Base-by-base conservation (phyloP, 306 rosid genomes). In the Pyrus communis region DNA sequence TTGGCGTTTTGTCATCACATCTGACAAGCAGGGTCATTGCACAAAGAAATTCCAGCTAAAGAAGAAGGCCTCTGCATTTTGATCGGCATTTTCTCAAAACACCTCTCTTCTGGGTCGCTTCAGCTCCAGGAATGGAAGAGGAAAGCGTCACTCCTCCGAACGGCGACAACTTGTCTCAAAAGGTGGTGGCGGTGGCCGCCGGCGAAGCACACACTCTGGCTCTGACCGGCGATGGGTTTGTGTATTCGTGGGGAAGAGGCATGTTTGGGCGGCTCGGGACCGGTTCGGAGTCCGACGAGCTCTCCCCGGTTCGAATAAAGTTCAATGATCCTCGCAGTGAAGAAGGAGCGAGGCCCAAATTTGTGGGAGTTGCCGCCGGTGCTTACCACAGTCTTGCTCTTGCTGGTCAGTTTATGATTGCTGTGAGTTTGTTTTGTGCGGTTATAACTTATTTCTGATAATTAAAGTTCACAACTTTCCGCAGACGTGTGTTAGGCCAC, bases 201-300 rank as follows among this genome's bases (percentile, higher is more conserved):
- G 91, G 87, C 33, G 91, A 87, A 79, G 84, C 91, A 65, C 91
- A 87, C 86, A 85, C 87, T 35, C 83, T 87, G 27, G 86, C 81
- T 79, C 86, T 87, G 71, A 81, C 89, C 9, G 96, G 88, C 38
- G 91, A 94, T 80, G 97, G 96, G 4, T 59, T 87, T 23, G 90
- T 94, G 25, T 92, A 84, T 73, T 84, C 91, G n/a, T 94, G 98
- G 98, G 98, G 98, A 61, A 89, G 88, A 83, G 97, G 98, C 68
- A 89, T 86, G 91, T 82, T 94, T 79, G 97, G 98, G 67, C 78
- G 97, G 6, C 95, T 94, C 68, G 98, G 98, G 2, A 85, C 80
- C 33, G 96, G 87, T 5, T 79, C 90, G 17, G 90, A 89, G 75
- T 79, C 84, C 17, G 98, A 94, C 40, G 82, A 87, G 82, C 75